Evolutionary conservation across 2,329 filamentous ascomycete species (phyloP).

Genomic region (Geoglossum cookeanum): DNA sequence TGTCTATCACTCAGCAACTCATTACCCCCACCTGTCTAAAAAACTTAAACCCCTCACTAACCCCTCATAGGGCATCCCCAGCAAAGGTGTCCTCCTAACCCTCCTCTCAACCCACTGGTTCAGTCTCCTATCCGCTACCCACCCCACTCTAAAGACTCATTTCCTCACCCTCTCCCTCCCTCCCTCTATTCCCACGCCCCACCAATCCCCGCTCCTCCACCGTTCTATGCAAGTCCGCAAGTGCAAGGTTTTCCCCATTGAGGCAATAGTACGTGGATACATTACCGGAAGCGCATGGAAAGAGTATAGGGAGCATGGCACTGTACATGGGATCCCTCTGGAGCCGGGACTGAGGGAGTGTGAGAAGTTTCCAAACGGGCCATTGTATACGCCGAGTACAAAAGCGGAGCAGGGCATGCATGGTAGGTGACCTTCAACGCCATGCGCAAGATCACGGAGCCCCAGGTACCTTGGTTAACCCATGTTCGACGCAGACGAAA

Average conservation of each 20-base stretch:
- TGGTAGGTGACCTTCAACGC: neutral
- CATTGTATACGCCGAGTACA: slow-evolving; percentile 66
- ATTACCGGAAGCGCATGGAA: slow-evolving; percentile 71
- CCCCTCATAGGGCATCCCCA: slow-evolving; percentile 38
- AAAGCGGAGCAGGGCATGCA: slow-evolving; percentile 54
- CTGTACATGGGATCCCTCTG: slow-evolving; percentile 59
- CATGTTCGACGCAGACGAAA: slow-evolving; percentile 43
- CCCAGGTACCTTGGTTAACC: too few species aligned
- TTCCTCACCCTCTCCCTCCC: slow-evolving; percentile 41
- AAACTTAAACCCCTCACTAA: neutral
- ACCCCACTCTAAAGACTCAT: slow-evolving; percentile 43
- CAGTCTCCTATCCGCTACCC: slow-evolving; percentile 33
- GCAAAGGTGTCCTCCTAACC: slow-evolving; percentile 48
- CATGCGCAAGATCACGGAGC: slow-evolving; percentile 19
- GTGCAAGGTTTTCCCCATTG: slow-evolving; percentile 56
- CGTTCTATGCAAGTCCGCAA: slow-evolving; percentile 63
- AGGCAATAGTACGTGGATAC: slow-evolving; percentile 78
- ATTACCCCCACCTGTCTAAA: neutral
- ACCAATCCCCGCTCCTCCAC: slow-evolving; percentile 35
- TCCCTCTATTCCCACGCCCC: slow-evolving; percentile 23
- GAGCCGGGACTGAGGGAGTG: slow-evolving; percentile 51
- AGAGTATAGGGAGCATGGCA: slow-evolving; percentile 55
- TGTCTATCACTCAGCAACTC: too few species aligned
- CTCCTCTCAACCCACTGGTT: slow-evolving; percentile 53
- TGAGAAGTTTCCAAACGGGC: slow-evolving; percentile 41